Evolutionary conservation across 768 basidiomycete genomes (phyloP).

Genomic region (Tricholoma saponaceum): DNA sequence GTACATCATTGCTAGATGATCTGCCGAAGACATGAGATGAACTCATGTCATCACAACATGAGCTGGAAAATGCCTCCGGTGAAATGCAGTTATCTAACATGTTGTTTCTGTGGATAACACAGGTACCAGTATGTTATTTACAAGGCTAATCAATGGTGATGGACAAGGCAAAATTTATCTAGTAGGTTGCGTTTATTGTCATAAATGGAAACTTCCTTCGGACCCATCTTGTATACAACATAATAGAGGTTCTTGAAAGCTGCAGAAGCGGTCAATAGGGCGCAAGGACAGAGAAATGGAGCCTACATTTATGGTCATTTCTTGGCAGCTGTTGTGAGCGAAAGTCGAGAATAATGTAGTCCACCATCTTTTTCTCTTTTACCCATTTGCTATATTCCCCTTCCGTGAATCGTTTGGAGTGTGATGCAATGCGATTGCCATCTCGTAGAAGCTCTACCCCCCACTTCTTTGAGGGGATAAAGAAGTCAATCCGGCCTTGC

Average conservation of each 20-base stretch:
- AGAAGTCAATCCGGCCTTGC: constrained; percentile 13
- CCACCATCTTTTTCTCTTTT: neutral
- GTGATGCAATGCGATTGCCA: constrained; percentile 7
- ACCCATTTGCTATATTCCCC: constrained; percentile 1
- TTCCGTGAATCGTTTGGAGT: constrained; percentile 5
- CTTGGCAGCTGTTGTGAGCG: constrained; percentile 1
- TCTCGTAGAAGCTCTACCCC: constrained; percentile 14
- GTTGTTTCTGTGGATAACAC: too few species aligned
- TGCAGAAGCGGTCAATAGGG: neutral
- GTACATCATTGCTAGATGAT: too few species aligned
- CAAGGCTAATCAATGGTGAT: too few species aligned
- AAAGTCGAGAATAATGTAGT: constrained; percentile 16
- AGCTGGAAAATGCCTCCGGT: too few species aligned
- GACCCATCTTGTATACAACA: neutral
- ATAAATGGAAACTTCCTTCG: too few species aligned
- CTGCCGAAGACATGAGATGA: too few species aligned
- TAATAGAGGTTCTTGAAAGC: neutral
- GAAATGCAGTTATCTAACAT: too few species aligned
- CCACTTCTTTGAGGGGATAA: constrained; percentile 14
- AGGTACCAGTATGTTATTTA: too few species aligned
- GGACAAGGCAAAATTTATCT: too few species aligned
- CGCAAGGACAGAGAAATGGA: neutral
- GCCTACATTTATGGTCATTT: neutral
- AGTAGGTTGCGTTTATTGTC: too few species aligned
- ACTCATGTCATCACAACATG: too few species aligned